Evolutionary conservation across 1,284 basidiomycete species (phyloP), one percentile per base, ranked within the genome.

Genomic region (Irpex lacteus): DNA sequence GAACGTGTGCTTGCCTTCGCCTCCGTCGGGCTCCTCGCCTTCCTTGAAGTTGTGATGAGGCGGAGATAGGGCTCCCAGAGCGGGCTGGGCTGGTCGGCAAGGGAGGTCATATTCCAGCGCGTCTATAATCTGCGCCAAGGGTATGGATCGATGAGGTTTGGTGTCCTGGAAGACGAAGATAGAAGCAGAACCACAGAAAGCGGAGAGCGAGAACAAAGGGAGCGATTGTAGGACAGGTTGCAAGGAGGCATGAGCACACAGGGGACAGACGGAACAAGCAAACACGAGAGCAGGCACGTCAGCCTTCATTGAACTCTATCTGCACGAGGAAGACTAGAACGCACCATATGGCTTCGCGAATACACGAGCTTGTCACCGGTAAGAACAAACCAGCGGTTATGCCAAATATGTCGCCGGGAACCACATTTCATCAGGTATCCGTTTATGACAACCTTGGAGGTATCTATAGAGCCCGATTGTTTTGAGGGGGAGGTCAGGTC

Each of bases 361-460:
- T 97, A 97, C 19, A 92, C 79, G 63, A 97, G 78, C 71, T 88
- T 92, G 71, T 94, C 91, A 38, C 86, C 85, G 37, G 90, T 94
- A 32, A 97, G 81, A 62, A 92, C 87, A 72, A 96, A 96, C 92
- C 93, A 96, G 53, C 95, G 82, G 78, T 99, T 99, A 64, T 95
- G 84, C 98, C 98, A 99, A 65, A 89, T 93, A 71, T 94, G 91
- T 70, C 96, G 87, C 69, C 97, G 94, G 59, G 89, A 89, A 53
- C 95, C 95, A 75, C 96, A 96, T 75, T 99, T 99, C 93, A 98
- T 97, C 66, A 99, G 81, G 75, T 99, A 99, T 1, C 96, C 96
- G 36, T 90, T 87, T 4, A 96, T 74, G 36, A 98, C 88, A 56
- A 89, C 80, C 77, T 94, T 95, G 21, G 85, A 80, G 5, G 85